These are phyloP conservation scores for Hypoxylon sp. DNA, from an alignment of 2,329 filamentous ascomycete species.

Conservation along the genomic window DNA sequence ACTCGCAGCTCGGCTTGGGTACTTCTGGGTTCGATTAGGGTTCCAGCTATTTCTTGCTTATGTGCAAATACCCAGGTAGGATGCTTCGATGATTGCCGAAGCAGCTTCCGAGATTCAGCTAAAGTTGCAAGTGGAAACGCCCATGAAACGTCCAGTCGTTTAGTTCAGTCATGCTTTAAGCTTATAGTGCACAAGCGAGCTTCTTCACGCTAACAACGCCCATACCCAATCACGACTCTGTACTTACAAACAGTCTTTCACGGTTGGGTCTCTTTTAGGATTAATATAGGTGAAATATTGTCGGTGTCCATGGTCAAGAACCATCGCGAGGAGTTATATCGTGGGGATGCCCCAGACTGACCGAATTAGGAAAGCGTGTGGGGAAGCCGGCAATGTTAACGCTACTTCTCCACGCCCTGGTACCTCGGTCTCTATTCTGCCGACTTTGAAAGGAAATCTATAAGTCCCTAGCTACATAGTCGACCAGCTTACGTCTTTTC, in stretches of 20 bases:
- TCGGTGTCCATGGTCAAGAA: not conserved
- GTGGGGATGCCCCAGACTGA: slow-evolving; percentile 22
- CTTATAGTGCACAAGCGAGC: slow-evolving; percentile 14
- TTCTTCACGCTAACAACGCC: not conserved
- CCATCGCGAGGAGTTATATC: slow-evolving; percentile 16
- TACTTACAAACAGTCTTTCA: slow-evolving; percentile 11
- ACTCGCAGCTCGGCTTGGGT: not conserved
- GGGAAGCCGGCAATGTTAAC: slow-evolving; percentile 29
- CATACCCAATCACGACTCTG: slow-evolving; percentile 10
- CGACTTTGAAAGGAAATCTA: slow-evolving; percentile 15
- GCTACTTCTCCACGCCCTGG: slow-evolving; percentile 32
- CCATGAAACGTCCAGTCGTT: slow-evolving; percentile 5
- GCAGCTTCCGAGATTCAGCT: not conserved
- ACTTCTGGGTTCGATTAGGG: not conserved
- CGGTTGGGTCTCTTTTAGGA: not conserved
- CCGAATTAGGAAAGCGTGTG: slow-evolving; percentile 26
- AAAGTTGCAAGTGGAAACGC: not conserved
- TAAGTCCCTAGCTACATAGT: too few relatives aligned
- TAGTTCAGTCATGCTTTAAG: not conserved
- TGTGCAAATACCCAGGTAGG: slow-evolving; percentile 1
- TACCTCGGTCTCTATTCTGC: slow-evolving; percentile 33
- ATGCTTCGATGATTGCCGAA: slow-evolving; percentile 6
- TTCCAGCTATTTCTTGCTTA: not conserved
- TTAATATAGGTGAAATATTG: not conserved
- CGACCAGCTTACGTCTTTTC: not conserved